A percentile compares a stretch with the other conserved stretches of the same genome.
Evolutionary conservation across 148 eudicot species (phyloP).

Genomic region (Diospyros kaki): DNA sequence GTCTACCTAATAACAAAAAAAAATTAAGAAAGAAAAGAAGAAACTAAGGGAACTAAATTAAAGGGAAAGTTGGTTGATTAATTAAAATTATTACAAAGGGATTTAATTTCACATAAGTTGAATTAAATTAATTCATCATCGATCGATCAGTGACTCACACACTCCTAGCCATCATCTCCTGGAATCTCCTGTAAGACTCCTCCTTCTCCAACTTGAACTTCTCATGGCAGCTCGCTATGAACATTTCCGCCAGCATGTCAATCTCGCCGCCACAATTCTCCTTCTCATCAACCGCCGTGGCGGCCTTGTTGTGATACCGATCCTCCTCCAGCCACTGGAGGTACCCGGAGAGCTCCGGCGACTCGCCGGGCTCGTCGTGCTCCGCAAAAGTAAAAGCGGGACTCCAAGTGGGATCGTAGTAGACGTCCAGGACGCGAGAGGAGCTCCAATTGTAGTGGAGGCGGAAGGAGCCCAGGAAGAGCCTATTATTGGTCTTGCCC

Average conservation of each 20-base stretch:
- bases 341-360: constrained; percentile 62
- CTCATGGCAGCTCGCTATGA: constrained; percentile 85
- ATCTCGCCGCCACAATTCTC: constrained; percentile 51
- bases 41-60: background rate
- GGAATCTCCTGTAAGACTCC: constrained; percentile 87
- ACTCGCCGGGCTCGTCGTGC: constrained; percentile 16
- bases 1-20: background rate
- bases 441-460: constrained; percentile 91
- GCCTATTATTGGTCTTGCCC: constrained; percentile 54
- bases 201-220: constrained; percentile 86
- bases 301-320: constrained; percentile 15
- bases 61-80: background rate
- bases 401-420: constrained; percentile 82
- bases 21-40: background rate
- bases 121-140: no score
- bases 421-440: constrained; percentile 43
- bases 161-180: constrained; percentile 94
- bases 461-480: constrained; percentile 74
- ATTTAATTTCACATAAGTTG: no score
- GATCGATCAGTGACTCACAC: constrained; percentile 23
- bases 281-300: background rate
- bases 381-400: constrained; percentile 28
- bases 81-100: no score
- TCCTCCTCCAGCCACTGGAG: constrained; percentile 92
- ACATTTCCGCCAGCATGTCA: constrained; percentile 80